Evolutionary conservation across 805 yeast genomes (phyloP), one percentile per base, ranked within the genome.

Genomic region (Grigorovia jiainica): DNA sequence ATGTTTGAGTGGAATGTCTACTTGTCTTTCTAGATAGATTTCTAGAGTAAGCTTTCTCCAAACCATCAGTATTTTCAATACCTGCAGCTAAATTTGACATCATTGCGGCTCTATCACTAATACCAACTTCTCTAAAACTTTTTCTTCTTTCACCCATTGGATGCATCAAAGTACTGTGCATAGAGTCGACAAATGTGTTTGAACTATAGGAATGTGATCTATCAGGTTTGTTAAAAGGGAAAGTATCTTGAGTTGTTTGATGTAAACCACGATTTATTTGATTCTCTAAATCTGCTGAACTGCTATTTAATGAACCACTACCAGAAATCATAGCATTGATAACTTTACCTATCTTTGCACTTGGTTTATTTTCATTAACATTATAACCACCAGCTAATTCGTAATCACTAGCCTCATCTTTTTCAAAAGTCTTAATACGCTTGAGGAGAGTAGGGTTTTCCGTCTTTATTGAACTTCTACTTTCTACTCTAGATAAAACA

Each of bases 71-170:
- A 38, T 56, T 51, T n/a, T 63, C 62, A 27, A 68, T 64, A 5
- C 76, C 76, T 2, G 76, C 75, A 34, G 70, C 64, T 41, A 64
- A 65, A 46, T 72, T 66, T 0, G 76, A 57, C 39, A 69, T 65
- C 6, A 54, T 51, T 2, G 71, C 72, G 2, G 75, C 74, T 27
- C 55, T 61, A 8, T 49, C 47, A 1, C 74, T 65, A 39, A 72
- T 64, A 24, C 64, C 65, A 6, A 70, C 69, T 11, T 57, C 57
- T 7, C 57, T 51, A 16, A 70, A 42, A 15, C 27, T 29, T 35
- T 24, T 35, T 10, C 38, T 24, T 24, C 31, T 35, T 23, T 35
- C 13, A 7, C 31, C 25, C 11, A 17, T 23, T 6, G 31, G 15
- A 20, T 24, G n/a, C 27, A 13, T 35, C 5, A 35, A 16, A 3